Evolutionary conservation across 164 flowering plant species (phyloP).

Genomic region (Chimonanthus praecox): DNA sequence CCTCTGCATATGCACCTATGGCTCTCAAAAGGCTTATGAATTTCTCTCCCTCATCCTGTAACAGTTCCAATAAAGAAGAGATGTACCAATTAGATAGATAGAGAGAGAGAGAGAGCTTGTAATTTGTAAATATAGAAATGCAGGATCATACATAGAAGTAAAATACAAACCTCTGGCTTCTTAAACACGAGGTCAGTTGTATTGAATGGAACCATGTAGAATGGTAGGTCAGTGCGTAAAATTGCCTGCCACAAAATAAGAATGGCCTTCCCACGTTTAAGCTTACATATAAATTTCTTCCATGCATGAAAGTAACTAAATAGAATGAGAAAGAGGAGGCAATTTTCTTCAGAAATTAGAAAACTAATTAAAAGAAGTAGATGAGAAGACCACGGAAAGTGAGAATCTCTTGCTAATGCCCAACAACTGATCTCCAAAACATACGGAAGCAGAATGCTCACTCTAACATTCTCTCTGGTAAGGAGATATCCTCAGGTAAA

Average conservation of each 20-base stretch:
- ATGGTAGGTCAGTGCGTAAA: conserved; percentile 84
- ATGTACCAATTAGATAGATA: not conserved
- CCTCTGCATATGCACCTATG: conserved; percentile 92
- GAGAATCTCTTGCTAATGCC: no score
- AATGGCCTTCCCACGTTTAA: not conserved
- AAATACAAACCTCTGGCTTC: conserved; percentile 70
- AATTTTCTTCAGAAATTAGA: not conserved
- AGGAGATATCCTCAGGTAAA: no score
- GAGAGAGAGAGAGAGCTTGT: not conserved
- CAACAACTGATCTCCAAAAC: not conserved
- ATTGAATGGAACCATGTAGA: conserved; percentile 82
- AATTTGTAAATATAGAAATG: not conserved
- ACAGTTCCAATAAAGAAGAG: not conserved
- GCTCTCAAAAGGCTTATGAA: conserved; percentile 74
- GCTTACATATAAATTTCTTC: no score
- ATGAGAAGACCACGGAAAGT: not conserved
- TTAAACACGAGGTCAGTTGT: conserved; percentile 52
- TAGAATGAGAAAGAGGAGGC: not conserved
- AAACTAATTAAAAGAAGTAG: not conserved
- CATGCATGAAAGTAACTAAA: not conserved
- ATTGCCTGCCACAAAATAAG: conserved; percentile 40
- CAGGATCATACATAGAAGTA: not conserved
- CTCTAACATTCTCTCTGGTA: no score
- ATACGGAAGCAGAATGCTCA: not conserved
- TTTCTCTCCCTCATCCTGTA: conserved; percentile 84